Conservation (phyloP, 495 filamentous ascomycete species). For the Opeltia flavorubescens region DNA sequence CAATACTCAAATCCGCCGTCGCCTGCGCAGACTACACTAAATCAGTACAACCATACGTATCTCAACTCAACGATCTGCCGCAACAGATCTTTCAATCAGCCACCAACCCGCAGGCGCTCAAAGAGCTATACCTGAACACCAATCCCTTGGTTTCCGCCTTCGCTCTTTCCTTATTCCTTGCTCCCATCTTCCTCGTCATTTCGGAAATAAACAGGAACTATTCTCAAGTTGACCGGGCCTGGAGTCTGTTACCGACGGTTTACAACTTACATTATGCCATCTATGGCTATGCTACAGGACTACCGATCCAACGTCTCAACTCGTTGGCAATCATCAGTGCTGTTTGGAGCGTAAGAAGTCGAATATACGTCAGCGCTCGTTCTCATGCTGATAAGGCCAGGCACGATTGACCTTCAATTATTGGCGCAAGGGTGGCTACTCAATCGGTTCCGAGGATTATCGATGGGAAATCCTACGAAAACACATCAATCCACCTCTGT, state of each 20-base stretch:
- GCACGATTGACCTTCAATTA: conserved; percentile 87
- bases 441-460: conserved; percentile 82
- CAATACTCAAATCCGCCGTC: conserved; percentile 46
- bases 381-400: conserved; percentile 23
- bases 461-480: conserved; percentile 54
- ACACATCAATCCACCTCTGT: conserved; percentile 36
- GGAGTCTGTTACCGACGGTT: conserved; percentile 76
- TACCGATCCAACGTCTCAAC: conserved; percentile 62
- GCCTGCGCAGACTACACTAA: conserved; percentile 61
- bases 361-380: too few relatives aligned
- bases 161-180: conserved; percentile 52
- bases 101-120: conserved; percentile 38
- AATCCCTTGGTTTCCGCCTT: conserved; percentile 76
- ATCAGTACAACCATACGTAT: conserved; percentile 60
- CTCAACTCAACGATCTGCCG: conserved; percentile 63
- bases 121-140: conserved; percentile 63
- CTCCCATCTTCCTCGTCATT: conserved; percentile 51
- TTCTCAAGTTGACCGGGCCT: conserved; percentile 83
- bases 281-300: conserved; percentile 61
- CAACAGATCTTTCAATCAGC: conserved; percentile 42
- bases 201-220: conserved; percentile 85
- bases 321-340: conserved; percentile 54
- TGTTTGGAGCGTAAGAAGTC: conserved; percentile 80
- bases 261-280: conserved; percentile 77
- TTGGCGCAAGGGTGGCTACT: conserved; percentile 89